Evolutionary conservation across 2,329 filamentous ascomycete genomes (phyloP).

Genomic region (Nemania abortiva): DNA sequence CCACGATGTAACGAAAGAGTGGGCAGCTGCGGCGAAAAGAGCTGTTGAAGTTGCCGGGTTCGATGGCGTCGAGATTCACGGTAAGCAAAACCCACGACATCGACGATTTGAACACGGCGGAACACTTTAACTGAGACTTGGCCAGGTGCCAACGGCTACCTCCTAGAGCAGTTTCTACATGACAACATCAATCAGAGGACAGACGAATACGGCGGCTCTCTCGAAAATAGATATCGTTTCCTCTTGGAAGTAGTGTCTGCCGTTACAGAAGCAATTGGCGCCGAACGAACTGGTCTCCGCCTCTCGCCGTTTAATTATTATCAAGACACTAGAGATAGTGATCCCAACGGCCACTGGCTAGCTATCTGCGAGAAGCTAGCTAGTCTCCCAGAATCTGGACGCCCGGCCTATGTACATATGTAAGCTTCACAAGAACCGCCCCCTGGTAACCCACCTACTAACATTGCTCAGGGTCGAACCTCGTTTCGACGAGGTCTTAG

Average conservation of each 20-base stretch:
- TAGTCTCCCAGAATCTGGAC: conserved; percentile 49
- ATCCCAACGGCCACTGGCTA: conserved; percentile 51
- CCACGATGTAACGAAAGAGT: conserved; percentile 70
- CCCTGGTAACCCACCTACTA: background rate
- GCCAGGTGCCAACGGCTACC: conserved; percentile 64
- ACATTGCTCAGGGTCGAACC: conserved; percentile 56
- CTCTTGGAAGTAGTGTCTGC: conserved; percentile 44
- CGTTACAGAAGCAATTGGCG: conserved; percentile 43
- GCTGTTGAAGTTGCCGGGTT: conserved; percentile 71
- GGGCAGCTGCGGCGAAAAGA: conserved; percentile 64
- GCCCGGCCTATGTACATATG: conserved; percentile 61
- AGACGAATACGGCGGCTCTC: conserved; percentile 47
- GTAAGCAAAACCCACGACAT: conserved; percentile 44
- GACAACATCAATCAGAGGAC: conserved; percentile 47
- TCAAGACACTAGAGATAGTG: conserved; percentile 46
- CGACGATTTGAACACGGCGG: background rate
- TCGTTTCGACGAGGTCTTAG: conserved; percentile 60
- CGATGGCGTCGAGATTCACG: conserved; percentile 65
- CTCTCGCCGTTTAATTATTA: conserved; percentile 47
- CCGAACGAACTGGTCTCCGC: conserved; percentile 44
- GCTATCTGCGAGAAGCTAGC: conserved; percentile 54
- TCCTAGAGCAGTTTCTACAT: conserved; percentile 68
- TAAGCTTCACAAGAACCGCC: conserved; percentile 37
- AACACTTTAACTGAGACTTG: conserved; percentile 8
- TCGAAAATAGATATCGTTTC: conserved; percentile 46